Evolutionary conservation across 176 grass and related monocot species (phyloP).

Genomic region (Carex scoparia): DNA sequence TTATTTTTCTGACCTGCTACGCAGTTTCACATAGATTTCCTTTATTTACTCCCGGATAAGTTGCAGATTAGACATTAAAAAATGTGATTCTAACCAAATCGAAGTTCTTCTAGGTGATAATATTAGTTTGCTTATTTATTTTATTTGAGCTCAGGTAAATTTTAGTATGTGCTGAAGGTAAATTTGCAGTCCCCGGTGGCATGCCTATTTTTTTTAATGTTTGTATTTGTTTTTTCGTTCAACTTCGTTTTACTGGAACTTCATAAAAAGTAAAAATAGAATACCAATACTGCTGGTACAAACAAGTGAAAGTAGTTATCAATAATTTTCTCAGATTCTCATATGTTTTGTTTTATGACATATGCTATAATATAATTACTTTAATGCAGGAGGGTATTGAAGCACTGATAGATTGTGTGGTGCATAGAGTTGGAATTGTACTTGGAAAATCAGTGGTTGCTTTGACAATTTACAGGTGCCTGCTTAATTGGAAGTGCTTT

Average conservation of each 20-base stretch:
- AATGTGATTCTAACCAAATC: too few species aligned
- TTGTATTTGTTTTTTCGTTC: too few species aligned
- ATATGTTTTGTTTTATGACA: conserved; percentile 2
- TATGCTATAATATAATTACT: background rate
- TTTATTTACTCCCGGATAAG: background rate
- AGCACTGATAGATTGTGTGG: conserved; percentile 68
- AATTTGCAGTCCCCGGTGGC: too few species aligned
- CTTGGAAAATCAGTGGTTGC: conserved; percentile 74
- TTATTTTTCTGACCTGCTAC: background rate
- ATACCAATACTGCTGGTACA: too few species aligned
- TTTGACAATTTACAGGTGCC: conserved; percentile 42
- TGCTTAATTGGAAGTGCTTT: conserved; percentile 22
- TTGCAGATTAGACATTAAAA: too few species aligned
- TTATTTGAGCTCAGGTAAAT: too few species aligned
- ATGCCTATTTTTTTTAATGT: too few species aligned
- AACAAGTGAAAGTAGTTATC: background rate
- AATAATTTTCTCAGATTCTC: background rate
- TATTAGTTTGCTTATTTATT: too few species aligned
- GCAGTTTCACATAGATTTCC: background rate
- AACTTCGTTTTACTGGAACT: too few species aligned
- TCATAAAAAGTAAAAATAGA: too few species aligned
- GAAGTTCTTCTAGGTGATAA: too few species aligned
- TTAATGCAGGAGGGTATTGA: conserved; percentile 73
- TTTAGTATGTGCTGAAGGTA: too few species aligned
- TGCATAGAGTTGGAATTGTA: conserved; percentile 63